These are phyloP conservation scores for Apiospora saccharicola DNA, from an alignment of 2,329 filamentous ascomycete genomes.

Conservation along the genomic window DNA sequence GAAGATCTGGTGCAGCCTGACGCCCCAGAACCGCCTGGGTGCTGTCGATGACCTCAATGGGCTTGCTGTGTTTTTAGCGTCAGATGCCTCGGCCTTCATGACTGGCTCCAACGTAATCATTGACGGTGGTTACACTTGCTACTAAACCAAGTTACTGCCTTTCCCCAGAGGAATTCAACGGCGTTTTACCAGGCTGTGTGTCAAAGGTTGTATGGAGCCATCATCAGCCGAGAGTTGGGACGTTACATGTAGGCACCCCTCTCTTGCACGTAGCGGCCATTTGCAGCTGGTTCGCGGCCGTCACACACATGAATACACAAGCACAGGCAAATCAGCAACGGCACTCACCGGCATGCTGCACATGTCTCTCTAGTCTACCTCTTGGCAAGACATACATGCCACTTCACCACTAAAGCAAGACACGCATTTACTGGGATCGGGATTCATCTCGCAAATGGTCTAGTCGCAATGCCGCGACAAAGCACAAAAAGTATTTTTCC, in stretches of 20 bases:
- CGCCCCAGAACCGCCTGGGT: conserved; percentile 77
- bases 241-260: background rate
- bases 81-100: conserved; percentile 77
- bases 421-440: background rate
- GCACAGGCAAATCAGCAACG: background rate
- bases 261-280: background rate
- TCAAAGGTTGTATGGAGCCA: background rate
- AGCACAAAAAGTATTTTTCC: background rate
- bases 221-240: background rate
- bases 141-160: conserved; percentile 46
- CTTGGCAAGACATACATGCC: conserved; percentile 11
- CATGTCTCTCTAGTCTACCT: background rate
- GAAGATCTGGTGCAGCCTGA: conserved; percentile 79
- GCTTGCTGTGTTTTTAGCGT: conserved; percentile 77
- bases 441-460: background rate
- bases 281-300: background rate
- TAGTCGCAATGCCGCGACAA: background rate
- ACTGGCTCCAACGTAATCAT: conserved; percentile 78
- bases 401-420: background rate
- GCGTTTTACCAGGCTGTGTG: background rate
- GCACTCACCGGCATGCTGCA: background rate
- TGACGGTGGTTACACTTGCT: conserved; percentile 74
- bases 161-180: background rate
- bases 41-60: conserved; percentile 80
- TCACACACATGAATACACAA: background rate